A percentile compares a stretch with the other conserved stretches of the same genome.
These are phyloP conservation scores for Ustilaginoidea virens DNA, from an alignment of 2,329 filamentous ascomycete species.

Conservation along the genomic window DNA sequence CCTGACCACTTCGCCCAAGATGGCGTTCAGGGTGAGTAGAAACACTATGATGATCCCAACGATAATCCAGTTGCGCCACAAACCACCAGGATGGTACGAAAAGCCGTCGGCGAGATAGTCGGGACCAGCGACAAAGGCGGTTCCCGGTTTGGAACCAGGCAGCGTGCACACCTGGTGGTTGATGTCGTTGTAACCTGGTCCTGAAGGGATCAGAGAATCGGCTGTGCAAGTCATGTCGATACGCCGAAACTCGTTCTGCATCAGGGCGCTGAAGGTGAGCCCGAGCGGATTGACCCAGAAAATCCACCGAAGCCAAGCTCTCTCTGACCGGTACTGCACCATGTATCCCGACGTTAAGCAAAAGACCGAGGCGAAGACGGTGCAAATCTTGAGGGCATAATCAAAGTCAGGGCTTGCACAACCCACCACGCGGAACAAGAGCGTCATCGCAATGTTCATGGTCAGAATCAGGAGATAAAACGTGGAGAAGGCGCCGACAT, in stretches of 20 bases:
- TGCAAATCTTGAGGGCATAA: conserved; percentile 69
- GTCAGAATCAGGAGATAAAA: conserved; percentile 58
- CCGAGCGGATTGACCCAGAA: conserved; percentile 64
- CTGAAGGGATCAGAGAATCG: conserved; percentile 55
- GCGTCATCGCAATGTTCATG: conserved; percentile 56
- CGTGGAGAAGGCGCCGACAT: conserved; percentile 63
- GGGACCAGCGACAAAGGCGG: conserved; percentile 43
- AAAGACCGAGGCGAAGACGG: conserved; percentile 67
- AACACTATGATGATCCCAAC: conserved; percentile 59
- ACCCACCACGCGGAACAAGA: conserved; percentile 63
- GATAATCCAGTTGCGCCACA: conserved; percentile 79
- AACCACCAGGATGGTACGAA: conserved; percentile 46
- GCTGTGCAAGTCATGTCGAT: conserved; percentile 53
- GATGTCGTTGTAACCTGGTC: conserved; percentile 54
- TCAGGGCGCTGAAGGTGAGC: conserved; percentile 60
- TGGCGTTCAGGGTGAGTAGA: conserved; percentile 62
- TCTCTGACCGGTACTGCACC: conserved; percentile 61
- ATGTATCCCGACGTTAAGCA: conserved; percentile 70
- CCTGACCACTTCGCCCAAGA: conserved; percentile 63
- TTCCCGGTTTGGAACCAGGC: conserved; percentile 53
- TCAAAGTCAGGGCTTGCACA: conserved; percentile 70
- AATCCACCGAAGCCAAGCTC: conserved; percentile 68
- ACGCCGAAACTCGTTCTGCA: conserved; percentile 73
- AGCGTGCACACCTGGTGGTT: conserved; percentile 70
- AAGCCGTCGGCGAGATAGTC: conserved; percentile 57